Evolutionary conservation across 208 protist species (phyloP).

Genomic region (Entamoeba moshkovskii): DNA sequence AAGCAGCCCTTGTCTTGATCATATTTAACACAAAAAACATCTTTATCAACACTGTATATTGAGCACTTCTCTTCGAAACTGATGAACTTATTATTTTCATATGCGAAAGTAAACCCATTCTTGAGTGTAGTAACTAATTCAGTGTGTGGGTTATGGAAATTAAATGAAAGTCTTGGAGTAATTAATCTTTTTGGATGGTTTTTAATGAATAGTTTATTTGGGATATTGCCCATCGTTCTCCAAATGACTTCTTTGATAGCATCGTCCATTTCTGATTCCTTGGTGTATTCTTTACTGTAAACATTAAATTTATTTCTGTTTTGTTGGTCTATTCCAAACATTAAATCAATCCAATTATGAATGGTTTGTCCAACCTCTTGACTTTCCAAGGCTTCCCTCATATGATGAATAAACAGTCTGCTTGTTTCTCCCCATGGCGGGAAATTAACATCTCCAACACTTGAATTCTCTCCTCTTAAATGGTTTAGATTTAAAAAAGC

Average conservation of each 20-base stretch:
- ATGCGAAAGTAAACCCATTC: not conserved
- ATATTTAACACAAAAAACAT: not conserved
- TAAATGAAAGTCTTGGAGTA: not conserved
- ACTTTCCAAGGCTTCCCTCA: not conserved
- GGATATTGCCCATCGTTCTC: not conserved
- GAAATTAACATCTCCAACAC: not conserved
- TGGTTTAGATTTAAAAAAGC: not conserved
- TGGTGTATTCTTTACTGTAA: not conserved
- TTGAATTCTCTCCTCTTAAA: not conserved
- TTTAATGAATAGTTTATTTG: not conserved
- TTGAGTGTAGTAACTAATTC: not conserved
- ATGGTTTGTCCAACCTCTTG: not conserved
- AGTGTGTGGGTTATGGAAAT: not conserved
- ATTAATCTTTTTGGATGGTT: not conserved
- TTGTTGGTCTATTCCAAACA: not conserved
- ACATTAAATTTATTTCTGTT: not conserved
- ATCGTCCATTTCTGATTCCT: not conserved
- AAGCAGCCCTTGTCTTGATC: not conserved
- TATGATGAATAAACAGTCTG: not conserved
- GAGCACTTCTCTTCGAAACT: not conserved
- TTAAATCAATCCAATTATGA: not conserved
- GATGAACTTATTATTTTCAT: not conserved
- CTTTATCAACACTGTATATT: not conserved
- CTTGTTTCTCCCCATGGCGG: not conserved
- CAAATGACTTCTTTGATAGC: not conserved